Percentiles rank a stretch among this genome's conserved stretches.
These are phyloP conservation scores for Astrothelium subdiscretum DNA, from an alignment of 495 filamentous ascomycete genomes.

Conservation along the genomic window DNA sequence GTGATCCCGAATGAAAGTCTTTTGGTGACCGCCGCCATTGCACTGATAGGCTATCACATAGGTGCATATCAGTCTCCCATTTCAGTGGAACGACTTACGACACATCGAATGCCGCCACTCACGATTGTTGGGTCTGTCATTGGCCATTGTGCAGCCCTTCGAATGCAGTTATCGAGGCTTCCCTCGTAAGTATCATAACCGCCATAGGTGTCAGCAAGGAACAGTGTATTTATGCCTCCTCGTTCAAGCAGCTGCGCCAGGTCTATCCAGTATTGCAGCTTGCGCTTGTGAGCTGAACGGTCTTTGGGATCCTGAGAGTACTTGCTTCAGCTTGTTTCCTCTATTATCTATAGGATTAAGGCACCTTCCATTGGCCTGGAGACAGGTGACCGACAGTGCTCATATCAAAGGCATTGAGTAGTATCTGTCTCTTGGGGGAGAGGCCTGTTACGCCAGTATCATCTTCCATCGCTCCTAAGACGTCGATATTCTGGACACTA, in stretches of 20 bases:
- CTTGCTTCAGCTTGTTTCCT: neutral
- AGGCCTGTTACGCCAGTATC: too few species aligned
- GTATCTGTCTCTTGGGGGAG: slow-evolving; percentile 29
- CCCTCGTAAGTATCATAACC: slow-evolving; percentile 48
- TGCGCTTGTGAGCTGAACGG: slow-evolving; percentile 44
- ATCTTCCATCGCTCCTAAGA: too few species aligned
- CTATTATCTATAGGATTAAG: too few species aligned
- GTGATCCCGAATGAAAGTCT: slow-evolving; percentile 44
- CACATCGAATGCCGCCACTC: slow-evolving; percentile 19
- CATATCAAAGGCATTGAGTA: slow-evolving; percentile 39
- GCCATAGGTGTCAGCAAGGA: slow-evolving; percentile 51
- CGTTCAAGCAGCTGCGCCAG: slow-evolving; percentile 48
- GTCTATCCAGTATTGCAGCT: slow-evolving; percentile 47
- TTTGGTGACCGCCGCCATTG: slow-evolving; percentile 47
- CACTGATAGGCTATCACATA: slow-evolving; percentile 24
- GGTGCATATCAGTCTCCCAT: neutral
- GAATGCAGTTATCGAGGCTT: slow-evolving; percentile 39
- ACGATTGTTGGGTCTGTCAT: slow-evolving; percentile 45
- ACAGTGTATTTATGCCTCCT: slow-evolving; percentile 48
- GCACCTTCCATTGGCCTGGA: slow-evolving; percentile 40
- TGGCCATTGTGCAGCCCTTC: slow-evolving; percentile 46
- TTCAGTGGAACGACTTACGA: neutral
- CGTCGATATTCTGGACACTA: too few species aligned
- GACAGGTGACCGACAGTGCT: slow-evolving; percentile 32
- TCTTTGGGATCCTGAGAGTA: slow-evolving; percentile 44